Conservation (phyloP, 176 grass and related monocot species). For the Lolium multiflorum region DNA sequence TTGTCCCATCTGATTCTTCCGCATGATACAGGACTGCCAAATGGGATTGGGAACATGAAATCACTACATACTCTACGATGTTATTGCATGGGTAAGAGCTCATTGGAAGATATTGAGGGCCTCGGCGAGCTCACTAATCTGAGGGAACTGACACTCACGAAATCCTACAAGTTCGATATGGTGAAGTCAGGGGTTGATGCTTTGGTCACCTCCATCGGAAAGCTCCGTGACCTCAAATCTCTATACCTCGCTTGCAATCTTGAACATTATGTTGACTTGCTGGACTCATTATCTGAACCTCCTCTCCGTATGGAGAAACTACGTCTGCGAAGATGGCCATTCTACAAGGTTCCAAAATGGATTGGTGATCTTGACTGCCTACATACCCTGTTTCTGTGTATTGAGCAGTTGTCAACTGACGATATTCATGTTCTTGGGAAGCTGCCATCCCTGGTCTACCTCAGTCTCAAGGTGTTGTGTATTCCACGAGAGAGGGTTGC, state of each 20-base stretch:
- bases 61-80: neutral
- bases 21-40: neutral
- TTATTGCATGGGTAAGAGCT: neutral
- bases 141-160: neutral
- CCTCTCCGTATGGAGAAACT: neutral
- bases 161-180: neutral
- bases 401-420: neutral
- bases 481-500: neutral
- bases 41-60: slow-evolving; percentile 12
- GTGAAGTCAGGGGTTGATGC: slow-evolving; percentile 15
- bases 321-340: neutral
- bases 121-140: slow-evolving; percentile 8
- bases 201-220: neutral
- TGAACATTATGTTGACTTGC: neutral
- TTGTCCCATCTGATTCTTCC: slow-evolving; percentile 5
- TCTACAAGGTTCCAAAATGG: neutral
- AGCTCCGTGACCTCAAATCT: neutral
- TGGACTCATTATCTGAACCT: neutral
- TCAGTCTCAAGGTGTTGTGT: neutral
- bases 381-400: neutral
- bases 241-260: neutral
- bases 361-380: neutral
- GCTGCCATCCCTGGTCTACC: neutral
- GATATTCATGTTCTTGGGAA: neutral
- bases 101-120: neutral